A percentile compares a stretch with the other conserved stretches of the same genome.
Evolutionary conservation across 495 filamentous ascomycete species (phyloP).

Genomic region (Xylaria intraflava): DNA sequence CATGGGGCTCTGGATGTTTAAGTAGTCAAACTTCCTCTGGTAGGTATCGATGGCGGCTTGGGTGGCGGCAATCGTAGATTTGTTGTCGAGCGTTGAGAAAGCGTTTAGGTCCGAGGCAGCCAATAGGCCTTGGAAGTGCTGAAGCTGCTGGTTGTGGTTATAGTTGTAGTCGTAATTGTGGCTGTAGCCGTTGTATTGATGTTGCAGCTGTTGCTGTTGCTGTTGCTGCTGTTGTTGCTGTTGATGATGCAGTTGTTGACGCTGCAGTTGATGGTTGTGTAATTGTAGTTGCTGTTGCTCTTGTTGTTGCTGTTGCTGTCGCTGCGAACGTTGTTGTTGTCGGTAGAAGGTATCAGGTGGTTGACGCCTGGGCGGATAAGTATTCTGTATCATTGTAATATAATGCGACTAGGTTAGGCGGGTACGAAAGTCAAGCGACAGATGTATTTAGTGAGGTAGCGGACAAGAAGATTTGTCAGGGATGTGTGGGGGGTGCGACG

Average conservation of each 20-base stretch:
- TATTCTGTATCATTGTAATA: slow-evolving; percentile 12
- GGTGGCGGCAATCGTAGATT: slow-evolving; percentile 27
- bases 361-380: slow-evolving; percentile 15
- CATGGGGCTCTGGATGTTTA: slow-evolving; percentile 30
- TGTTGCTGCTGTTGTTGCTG: not conserved
- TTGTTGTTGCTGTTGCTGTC: slow-evolving; percentile 6
- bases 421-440: slow-evolving; percentile 10
- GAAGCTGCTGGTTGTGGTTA: slow-evolving; percentile 3
- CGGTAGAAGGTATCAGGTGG: slow-evolving; percentile 7
- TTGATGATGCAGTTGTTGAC: not conserved
- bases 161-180: slow-evolving; percentile 14
- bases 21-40: slow-evolving; percentile 10
- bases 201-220: slow-evolving; percentile 2
- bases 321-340: slow-evolving; percentile 1
- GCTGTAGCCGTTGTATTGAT: slow-evolving; percentile 1
- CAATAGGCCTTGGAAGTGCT: slow-evolving; percentile 9
- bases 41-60: slow-evolving; percentile 18
- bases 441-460: slow-evolving; percentile 2
- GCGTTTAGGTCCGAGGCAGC: slow-evolving; percentile 2
- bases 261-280: not conserved
- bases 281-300: slow-evolving; percentile 5
- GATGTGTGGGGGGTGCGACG: slow-evolving; percentile 6
- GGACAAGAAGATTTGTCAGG: slow-evolving; percentile 15
- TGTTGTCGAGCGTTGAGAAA: slow-evolving; percentile 34
- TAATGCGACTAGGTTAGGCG: slow-evolving; percentile 12